A percentile compares a stretch with the other conserved stretches of the same genome.
Conservation (phyloP, 352 stramenopile species). For the Peronospora destructor region DNA sequence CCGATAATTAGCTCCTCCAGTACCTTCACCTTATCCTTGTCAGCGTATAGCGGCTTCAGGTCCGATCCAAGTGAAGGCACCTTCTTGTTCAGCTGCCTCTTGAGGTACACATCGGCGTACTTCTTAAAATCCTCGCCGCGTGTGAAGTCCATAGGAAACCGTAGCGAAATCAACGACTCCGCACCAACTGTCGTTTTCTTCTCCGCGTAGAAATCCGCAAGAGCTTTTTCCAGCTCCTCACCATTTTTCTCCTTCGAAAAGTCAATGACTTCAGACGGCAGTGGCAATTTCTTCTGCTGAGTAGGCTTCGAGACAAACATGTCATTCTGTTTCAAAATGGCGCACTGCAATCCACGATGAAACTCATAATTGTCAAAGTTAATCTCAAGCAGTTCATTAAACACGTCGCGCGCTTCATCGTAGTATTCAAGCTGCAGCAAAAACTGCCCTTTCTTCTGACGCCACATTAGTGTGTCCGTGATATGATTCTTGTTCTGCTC, state of each 20-base stretch:
- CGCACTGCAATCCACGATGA: constrained; percentile 81
- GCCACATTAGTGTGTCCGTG: constrained; percentile 67
- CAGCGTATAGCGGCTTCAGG: constrained; percentile 85
- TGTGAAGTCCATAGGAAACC: constrained; percentile 89
- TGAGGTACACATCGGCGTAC: constrained; percentile 54
- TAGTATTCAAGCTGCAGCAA: constrained; percentile 56
- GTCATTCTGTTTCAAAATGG: constrained; percentile 52
- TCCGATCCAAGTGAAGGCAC: constrained; percentile 92
- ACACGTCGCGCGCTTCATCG: constrained; percentile 59
- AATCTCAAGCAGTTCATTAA: constrained; percentile 68
- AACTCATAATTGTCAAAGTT: constrained; percentile 90
- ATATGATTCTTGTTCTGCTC: constrained; percentile 69
- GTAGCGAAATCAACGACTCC: constrained; percentile 76
- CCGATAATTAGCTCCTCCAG: constrained; percentile 67
- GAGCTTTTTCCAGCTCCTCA: constrained; percentile 32
- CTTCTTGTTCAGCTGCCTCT: constrained; percentile 79
- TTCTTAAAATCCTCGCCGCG: constrained; percentile 66
- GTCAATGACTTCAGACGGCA: constrained; percentile 47
- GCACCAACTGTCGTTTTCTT: constrained; percentile 44
- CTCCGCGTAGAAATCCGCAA: constrained; percentile 50
- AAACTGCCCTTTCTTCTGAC: constrained; percentile 71
- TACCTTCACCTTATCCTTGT: constrained; percentile 52
- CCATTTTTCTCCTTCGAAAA: constrained; percentile 41
- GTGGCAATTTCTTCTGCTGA: constrained; percentile 26
- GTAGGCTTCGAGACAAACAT: constrained; percentile 35